A percentile compares a stretch with the other conserved stretches of the same genome.
phyloP scores from a whole-genome alignment of 192 early-diverging fungal genomes.

The Obelidium mucronatum region DNA sequence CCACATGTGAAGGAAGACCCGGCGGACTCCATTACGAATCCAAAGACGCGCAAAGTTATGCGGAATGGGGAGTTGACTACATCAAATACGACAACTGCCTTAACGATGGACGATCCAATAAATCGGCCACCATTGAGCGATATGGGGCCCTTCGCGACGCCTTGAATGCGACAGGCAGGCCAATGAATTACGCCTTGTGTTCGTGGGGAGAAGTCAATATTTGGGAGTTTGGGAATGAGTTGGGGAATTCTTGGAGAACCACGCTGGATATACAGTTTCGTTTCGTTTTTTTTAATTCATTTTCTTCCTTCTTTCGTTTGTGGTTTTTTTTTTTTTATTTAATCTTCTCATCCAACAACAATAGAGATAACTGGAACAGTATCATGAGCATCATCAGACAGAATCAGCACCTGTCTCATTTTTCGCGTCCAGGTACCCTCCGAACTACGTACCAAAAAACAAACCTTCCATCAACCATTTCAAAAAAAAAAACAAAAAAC shows the following conservation, averaged over 20 bases:
- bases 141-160: slow-evolving; percentile 53
- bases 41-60: slow-evolving; percentile 56
- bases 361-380: slow-evolving; percentile 17
- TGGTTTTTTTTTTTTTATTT: too few relatives aligned
- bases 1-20: slow-evolving; percentile 59
- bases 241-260: slow-evolving; percentile 53
- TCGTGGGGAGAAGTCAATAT: slow-evolving; percentile 55
- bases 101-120: slow-evolving; percentile 50
- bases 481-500: too few relatives aligned
- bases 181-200: slow-evolving; percentile 55
- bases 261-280: slow-evolving; percentile 35
- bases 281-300: slow-evolving; percentile 6
- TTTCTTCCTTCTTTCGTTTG: neutral
- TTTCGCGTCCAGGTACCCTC: slow-evolving; percentile 1
- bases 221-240: slow-evolving; percentile 50
- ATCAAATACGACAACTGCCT: slow-evolving; percentile 70
- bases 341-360: neutral
- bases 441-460: neutral
- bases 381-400: slow-evolving; percentile 47
- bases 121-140: slow-evolving; percentile 13
- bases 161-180: slow-evolving; percentile 53
- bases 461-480: slow-evolving; percentile 32
- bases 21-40: slow-evolving; percentile 57
- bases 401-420: slow-evolving; percentile 11
- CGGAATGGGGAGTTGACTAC: slow-evolving; percentile 66